These are phyloP conservation scores for Periconia digitata DNA, from an alignment of 2,329 filamentous ascomycete species.

Conservation along the genomic window DNA sequence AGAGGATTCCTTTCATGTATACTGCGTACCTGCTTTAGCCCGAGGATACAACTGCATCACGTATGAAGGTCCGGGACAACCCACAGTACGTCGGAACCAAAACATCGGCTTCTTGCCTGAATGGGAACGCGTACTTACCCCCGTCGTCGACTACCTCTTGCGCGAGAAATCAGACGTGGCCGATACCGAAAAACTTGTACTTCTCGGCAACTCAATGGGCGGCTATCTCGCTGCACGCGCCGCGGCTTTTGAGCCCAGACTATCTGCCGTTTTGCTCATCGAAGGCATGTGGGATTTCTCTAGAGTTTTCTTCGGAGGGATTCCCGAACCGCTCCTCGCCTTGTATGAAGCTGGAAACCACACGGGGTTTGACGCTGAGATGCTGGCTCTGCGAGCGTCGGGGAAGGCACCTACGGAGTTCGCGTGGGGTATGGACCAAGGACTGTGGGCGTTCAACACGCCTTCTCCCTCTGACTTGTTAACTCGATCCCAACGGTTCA, in stretches of 20 bases:
- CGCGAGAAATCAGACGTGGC: slow-evolving; percentile 13
- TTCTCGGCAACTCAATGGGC: slow-evolving; percentile 33
- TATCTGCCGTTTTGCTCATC: slow-evolving; percentile 22
- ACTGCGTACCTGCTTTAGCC: slow-evolving; percentile 25
- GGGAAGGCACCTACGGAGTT: background rate
- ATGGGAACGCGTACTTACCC: slow-evolving; percentile 33
- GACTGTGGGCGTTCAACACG: slow-evolving; percentile 11
- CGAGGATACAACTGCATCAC: slow-evolving; percentile 36
- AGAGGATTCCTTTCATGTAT: slow-evolving; percentile 30
- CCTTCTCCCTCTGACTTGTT: slow-evolving; percentile 8
- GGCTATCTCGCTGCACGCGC: slow-evolving; percentile 35
- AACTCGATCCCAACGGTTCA: background rate
- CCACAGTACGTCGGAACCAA: slow-evolving; percentile 25
- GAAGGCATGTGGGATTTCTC: slow-evolving; percentile 15
- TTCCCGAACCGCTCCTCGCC: background rate
- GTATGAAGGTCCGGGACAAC: slow-evolving; percentile 40
- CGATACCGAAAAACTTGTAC: slow-evolving; percentile 24
- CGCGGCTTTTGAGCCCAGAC: slow-evolving; percentile 31
- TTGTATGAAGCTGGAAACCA: slow-evolving; percentile 2
- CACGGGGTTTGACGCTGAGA: slow-evolving; percentile 2
- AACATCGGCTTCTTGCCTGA: slow-evolving; percentile 30
- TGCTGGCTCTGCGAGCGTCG: background rate
- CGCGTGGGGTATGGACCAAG: slow-evolving; percentile 10
- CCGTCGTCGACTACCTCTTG: slow-evolving; percentile 34
- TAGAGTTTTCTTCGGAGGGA: background rate